Conservation (phyloP, 2,329 filamentous ascomycete genomes). For the Pseudocercospora musae region DNA sequence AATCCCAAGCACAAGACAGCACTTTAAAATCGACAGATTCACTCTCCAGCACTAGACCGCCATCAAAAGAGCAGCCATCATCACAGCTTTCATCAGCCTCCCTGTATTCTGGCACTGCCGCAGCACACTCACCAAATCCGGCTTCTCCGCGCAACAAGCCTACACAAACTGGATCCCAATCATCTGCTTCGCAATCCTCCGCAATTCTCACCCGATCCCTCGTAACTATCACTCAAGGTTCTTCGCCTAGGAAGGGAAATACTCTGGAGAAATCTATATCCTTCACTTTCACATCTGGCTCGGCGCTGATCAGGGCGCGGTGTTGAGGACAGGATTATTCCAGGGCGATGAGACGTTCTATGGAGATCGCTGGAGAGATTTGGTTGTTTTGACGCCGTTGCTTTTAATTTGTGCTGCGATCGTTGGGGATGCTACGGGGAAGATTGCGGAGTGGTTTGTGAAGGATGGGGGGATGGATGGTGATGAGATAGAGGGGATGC, state of each 20-base stretch:
- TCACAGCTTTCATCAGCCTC: conserved; percentile 12
- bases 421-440: conserved; percentile 38
- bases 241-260: conserved; percentile 55
- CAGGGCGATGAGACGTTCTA: conserved; percentile 25
- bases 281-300: conserved; percentile 62
- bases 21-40: not conserved
- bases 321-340: conserved; percentile 42
- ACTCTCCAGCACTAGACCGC: conserved; percentile 22
- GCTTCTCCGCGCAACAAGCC: conserved; percentile 53
- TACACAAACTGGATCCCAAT: conserved; percentile 55
- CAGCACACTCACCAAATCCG: conserved; percentile 28
- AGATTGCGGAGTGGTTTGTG: conserved; percentile 40
- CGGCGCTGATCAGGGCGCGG: conserved; percentile 54
- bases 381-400: conserved; percentile 39
- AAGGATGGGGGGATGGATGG: not conserved
- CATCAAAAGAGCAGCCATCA: conserved; percentile 10
- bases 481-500: not conserved
- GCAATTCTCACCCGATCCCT: conserved; percentile 47
- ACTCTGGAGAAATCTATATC: conserved; percentile 58
- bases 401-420: conserved; percentile 45
- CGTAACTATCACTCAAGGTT: conserved; percentile 45
- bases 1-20: not conserved
- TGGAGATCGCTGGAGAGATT: conserved; percentile 36
- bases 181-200: conserved; percentile 50
- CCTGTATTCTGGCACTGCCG: conserved; percentile 33